phyloP scores from a whole-genome alignment of 768 basidiomycete genomes.

The Macrocybe gigantea region DNA sequence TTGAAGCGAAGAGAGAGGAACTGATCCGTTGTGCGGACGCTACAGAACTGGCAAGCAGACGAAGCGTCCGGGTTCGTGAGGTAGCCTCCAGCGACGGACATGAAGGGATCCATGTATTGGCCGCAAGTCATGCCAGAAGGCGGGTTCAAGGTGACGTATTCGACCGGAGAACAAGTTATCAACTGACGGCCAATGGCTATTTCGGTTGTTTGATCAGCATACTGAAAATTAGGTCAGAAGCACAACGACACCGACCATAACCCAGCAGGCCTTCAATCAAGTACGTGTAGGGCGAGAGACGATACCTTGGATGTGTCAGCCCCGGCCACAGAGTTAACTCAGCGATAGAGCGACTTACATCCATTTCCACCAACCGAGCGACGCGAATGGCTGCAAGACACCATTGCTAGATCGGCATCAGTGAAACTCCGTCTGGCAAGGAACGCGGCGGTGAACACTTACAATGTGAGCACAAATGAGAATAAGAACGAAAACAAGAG shows the following conservation, averaged over 20 bases:
- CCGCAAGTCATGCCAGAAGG: constrained; percentile 48
- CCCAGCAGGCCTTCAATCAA: constrained; percentile 40
- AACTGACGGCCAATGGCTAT: constrained; percentile 34
- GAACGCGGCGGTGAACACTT: constrained; percentile 10
- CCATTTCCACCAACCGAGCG: constrained; percentile 64
- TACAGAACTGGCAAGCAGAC: constrained; percentile 52
- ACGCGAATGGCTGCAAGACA: constrained; percentile 53
- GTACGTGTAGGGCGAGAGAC: constrained; percentile 48
- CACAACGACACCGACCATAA: constrained; percentile 11
- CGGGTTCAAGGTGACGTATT: constrained; percentile 48
- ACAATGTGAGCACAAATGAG: constrained; percentile 55
- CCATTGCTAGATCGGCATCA: constrained; percentile 33
- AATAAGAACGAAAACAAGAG: constrained; percentile 48
- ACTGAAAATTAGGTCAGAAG: background rate
- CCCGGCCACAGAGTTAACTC: too few species aligned
- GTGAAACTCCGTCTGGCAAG: background rate
- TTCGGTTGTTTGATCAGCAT: background rate
- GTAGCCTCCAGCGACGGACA: constrained; percentile 46
- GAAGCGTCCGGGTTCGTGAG: constrained; percentile 50
- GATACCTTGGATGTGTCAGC: constrained; percentile 18
- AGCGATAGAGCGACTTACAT: constrained; percentile 32
- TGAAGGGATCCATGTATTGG: constrained; percentile 46
- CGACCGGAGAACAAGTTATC: constrained; percentile 44
- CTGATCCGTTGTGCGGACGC: constrained; percentile 49
- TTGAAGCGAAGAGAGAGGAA: constrained; percentile 49